Evolutionary conservation across 352 stramenopile genomes (phyloP), one percentile per base, ranked within the genome.

Genomic region (Phytophthora sp.): DNA sequence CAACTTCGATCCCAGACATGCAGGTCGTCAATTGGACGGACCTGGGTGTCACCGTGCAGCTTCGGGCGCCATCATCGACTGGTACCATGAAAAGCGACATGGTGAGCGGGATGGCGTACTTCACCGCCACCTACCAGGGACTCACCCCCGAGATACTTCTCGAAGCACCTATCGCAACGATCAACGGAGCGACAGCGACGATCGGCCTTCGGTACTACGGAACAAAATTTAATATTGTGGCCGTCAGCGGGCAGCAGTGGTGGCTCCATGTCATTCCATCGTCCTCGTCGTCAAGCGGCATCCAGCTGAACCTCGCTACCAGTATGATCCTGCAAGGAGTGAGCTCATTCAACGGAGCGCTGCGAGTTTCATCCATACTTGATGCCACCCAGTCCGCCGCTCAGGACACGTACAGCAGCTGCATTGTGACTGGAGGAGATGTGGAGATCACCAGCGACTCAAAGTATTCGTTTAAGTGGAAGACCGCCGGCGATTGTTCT

Each of bases 91-190:
- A 82, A 26, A 73, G 74, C 8, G 76, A 50, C 42, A 66, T 90
- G 34, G 78, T 92, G 37, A 89, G 68, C 23, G 86, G 82, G 34
- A 94, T 94, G 86, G 72, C 82, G 21, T 94, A 79, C 58, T 83
- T 91, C 53, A 86, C 76, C 3, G 58, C 76, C 15, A 85, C 50
- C 13, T 92, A 91, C 52, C 52, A 72, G 26, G 44, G 63, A 11
- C 74, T 94, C 28, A 83, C 75, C 15, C 86, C 83, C 15, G 66
- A 74, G 27, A 38, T 94, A 8, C 46, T 66, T 12, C 58, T 90
- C 17, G 65, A 88, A 55, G 77, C 79, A 15, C 77, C 81, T 3
- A 74, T 94, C 27, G 32, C 41, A 8, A 77, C 69, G 4, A 80
- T 91, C 72, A 93, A 91, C 31, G 75, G 63, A 23, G 45, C 37